Percentiles rank a stretch among this genome's conserved stretches.
These are phyloP conservation scores for Madurella mycetomatis DNA, from an alignment of 2,329 filamentous ascomycete species.

Conservation along the genomic window DNA sequence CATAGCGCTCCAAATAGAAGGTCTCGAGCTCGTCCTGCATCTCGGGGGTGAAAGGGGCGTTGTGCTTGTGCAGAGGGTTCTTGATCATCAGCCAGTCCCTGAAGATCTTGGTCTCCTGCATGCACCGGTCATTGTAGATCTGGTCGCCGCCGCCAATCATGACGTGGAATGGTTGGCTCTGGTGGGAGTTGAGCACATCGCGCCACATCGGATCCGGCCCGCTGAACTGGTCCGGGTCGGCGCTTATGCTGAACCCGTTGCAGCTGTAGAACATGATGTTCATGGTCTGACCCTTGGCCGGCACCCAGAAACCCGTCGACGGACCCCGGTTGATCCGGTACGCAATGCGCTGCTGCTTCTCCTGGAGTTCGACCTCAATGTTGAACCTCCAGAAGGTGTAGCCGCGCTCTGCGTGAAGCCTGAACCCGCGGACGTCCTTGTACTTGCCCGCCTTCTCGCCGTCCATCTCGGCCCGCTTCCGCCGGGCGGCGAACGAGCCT, in stretches of 20 bases:
- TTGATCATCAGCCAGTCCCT: conserved; percentile 78
- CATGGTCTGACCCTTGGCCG: conserved; percentile 78
- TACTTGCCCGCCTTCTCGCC: conserved; percentile 79
- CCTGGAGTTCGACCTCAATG: conserved; percentile 79
- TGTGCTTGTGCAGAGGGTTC: conserved; percentile 74
- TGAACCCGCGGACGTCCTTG: conserved; percentile 75
- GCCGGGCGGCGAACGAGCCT: conserved; percentile 50
- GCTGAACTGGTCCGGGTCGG: conserved; percentile 74
- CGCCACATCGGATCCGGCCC: conserved; percentile 96
- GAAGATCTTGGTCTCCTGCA: conserved; percentile 71
- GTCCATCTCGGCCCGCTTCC: conserved; percentile 55
- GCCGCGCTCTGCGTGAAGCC: conserved; percentile 79
- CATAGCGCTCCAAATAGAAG: conserved; percentile 86
- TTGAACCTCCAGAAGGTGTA: conserved; percentile 98
- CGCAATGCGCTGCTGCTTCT: conserved; percentile 77
- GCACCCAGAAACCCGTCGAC: conserved; percentile 90
- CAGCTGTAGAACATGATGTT: conserved; percentile 99
- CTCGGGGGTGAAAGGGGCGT: conserved; percentile 68
- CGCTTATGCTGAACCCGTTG: conserved; percentile 85
- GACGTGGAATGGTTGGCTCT: conserved; percentile 88
- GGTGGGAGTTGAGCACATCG: conserved; percentile 88
- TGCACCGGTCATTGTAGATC: conserved; percentile 87
- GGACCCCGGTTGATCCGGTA: conserved; percentile 95
- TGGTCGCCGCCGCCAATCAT: conserved; percentile 98
- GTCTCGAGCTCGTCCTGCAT: conserved; percentile 85